Evolutionary conservation across 2,329 filamentous ascomycete species (phyloP).

Genomic region (Diaporthe sp.): DNA sequence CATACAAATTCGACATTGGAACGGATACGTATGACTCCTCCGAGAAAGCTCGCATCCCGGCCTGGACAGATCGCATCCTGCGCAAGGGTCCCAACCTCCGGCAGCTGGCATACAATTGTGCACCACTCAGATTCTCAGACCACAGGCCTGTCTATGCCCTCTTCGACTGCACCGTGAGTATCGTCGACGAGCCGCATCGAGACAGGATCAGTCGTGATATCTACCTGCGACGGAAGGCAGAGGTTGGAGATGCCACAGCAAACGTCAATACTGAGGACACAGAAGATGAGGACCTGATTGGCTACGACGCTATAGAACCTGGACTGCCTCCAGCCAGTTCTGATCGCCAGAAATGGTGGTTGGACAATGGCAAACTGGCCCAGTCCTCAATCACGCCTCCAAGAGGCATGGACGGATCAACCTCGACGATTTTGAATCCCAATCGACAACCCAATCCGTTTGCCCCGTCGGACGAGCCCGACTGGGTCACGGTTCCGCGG

Average conservation of each 20-base stretch:
- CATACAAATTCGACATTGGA: conserved; percentile 95
- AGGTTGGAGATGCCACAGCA: conserved; percentile 75
- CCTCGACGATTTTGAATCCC: conserved; percentile 77
- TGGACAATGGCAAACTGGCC: conserved; percentile 79
- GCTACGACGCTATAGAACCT: conserved; percentile 86
- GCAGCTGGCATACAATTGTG: conserved; percentile 86
- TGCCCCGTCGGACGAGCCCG: conserved; percentile 78
- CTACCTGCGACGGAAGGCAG: conserved; percentile 77
- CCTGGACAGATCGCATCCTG: conserved; percentile 96
- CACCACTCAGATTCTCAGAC: conserved; percentile 90
- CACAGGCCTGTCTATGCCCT: conserved; percentile 95
- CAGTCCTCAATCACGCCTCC: conserved; percentile 80
- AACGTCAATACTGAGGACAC: conserved; percentile 69
- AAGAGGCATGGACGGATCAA: conserved; percentile 58
- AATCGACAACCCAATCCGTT: conserved; percentile 87
- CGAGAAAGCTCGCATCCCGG: conserved; percentile 95
- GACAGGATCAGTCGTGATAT: conserved; percentile 81
- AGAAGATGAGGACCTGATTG: conserved; percentile 85
- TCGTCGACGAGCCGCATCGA: conserved; percentile 82
- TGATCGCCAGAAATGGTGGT: conserved; percentile 79
- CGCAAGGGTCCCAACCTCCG: conserved; percentile 87
- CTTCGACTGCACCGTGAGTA: conserved; percentile 86
- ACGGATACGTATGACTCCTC: conserved; percentile 93
- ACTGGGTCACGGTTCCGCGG: conserved; percentile 82
- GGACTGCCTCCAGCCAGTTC: conserved; percentile 79